Conservation (phyloP, 2,329 filamentous ascomycete genomes). For the Knufia petricola region DNA sequence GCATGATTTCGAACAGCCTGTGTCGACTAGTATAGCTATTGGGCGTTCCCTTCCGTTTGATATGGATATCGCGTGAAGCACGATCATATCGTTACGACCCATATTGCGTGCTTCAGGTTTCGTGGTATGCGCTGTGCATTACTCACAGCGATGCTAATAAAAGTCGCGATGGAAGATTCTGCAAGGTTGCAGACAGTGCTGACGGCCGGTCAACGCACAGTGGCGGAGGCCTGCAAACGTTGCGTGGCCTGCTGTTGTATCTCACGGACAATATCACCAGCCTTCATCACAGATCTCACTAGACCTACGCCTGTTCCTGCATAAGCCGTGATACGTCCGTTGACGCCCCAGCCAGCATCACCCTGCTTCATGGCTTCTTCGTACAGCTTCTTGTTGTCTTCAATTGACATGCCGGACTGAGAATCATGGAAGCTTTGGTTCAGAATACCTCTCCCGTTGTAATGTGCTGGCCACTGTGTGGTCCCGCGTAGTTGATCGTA, state of each 20-base stretch:
- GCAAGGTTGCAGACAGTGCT: not conserved
- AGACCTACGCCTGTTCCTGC: slow-evolving; percentile 54
- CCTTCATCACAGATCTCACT: slow-evolving; percentile 41
- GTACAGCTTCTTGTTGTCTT: slow-evolving; percentile 36
- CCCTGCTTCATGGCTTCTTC: slow-evolving; percentile 41
- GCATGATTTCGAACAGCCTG: no score
- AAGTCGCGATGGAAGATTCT: not conserved
- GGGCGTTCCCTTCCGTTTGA: no score
- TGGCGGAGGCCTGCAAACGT: slow-evolving; percentile 7
- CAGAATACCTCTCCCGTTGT: slow-evolving; percentile 49
- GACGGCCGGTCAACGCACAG: not conserved
- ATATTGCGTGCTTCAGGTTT: no score
- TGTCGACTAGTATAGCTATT: no score
- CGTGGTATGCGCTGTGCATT: not conserved
- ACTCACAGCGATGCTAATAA: not conserved
- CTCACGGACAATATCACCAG: slow-evolving; percentile 40
- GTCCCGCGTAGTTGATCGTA: slow-evolving; percentile 50
- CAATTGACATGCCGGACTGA: slow-evolving; percentile 29
- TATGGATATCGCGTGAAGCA: no score
- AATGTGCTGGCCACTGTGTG: slow-evolving; percentile 47
- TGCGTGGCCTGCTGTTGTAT: slow-evolving; percentile 16
- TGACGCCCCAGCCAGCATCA: slow-evolving; percentile 44
- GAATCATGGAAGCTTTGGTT: slow-evolving; percentile 45
- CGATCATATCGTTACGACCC: no score
- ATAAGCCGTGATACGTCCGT: slow-evolving; percentile 52